These are phyloP conservation scores for Lepraria neglecta DNA, from an alignment of 495 filamentous ascomycete genomes.

Conservation along the genomic window DNA sequence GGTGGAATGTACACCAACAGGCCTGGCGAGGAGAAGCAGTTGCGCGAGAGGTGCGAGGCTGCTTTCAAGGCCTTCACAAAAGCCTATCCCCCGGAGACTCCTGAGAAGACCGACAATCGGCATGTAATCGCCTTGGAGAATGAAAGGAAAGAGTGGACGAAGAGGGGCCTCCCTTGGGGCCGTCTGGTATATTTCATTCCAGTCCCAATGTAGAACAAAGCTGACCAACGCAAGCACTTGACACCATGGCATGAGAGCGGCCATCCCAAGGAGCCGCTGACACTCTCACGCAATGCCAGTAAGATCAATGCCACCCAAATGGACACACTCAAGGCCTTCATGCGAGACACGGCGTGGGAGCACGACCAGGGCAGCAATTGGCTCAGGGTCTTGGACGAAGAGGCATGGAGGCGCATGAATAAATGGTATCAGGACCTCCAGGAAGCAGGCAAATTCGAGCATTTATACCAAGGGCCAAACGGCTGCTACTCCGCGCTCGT, in stretches of 20 bases:
- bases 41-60: not conserved
- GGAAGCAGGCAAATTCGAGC: not conserved
- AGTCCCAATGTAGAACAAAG: too few relatives aligned
- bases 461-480: constrained; percentile 3
- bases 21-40: not conserved
- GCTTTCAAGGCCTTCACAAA: constrained; percentile 1
- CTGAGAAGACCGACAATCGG: not conserved
- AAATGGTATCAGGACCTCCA: not conserved
- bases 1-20: constrained; percentile 3
- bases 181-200: not conserved
- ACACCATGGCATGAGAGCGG: constrained; percentile 1
- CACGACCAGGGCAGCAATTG: not conserved
- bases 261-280: not conserved
- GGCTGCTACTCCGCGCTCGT: not conserved
- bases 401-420: not conserved
- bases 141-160: not conserved
- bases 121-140: not conserved
- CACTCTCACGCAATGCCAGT: not conserved
- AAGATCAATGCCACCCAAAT: not conserved
- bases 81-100: not conserved
- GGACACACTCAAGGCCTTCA: not conserved
- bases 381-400: not conserved
- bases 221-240: not conserved
- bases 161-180: not conserved
- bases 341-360: not conserved